These are phyloP conservation scores for Fusarium neocosmosporiellum DNA, from an alignment of 2,329 filamentous ascomycete genomes.

Conservation along the genomic window DNA sequence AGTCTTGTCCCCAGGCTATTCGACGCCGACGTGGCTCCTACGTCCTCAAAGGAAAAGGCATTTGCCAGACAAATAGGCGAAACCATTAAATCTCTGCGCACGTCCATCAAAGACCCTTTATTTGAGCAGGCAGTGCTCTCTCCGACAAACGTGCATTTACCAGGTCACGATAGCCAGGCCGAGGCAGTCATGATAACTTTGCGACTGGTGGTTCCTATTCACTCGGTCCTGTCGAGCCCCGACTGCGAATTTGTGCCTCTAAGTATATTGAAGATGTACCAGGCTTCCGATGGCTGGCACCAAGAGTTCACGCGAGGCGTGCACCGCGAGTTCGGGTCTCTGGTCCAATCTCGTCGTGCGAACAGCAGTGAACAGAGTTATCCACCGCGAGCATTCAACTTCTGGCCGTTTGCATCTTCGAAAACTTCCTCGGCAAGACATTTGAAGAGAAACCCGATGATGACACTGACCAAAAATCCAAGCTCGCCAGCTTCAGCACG, in stretches of 20 bases:
- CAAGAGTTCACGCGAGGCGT: conserved; percentile 69
- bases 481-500: background rate
- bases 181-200: conserved; percentile 60
- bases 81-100: conserved; percentile 53
- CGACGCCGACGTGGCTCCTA: conserved; percentile 48
- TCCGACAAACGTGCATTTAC: conserved; percentile 54
- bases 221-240: conserved; percentile 61
- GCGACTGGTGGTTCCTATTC: conserved; percentile 69
- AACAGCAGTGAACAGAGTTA: background rate
- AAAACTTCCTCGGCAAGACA: background rate
- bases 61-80: conserved; percentile 59
- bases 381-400: background rate
- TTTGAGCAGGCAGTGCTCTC: conserved; percentile 59
- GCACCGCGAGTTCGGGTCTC: conserved; percentile 67
- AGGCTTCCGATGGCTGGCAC: conserved; percentile 69
- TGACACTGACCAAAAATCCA: background rate
- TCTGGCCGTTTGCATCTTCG: conserved; percentile 6
- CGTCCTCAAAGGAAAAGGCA: conserved; percentile 51
- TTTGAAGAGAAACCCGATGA: background rate
- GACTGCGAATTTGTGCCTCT: conserved; percentile 69
- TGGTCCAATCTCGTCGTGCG: conserved; percentile 47
- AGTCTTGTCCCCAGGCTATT: conserved; percentile 45
- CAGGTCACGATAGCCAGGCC: conserved; percentile 43
- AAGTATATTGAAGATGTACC: conserved; percentile 72
- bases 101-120: conserved; percentile 55